Percentiles rank a stretch among this genome's conserved stretches.
Conservation (phyloP, 2,329 filamentous ascomycete genomes). For the Daldinia eschscholtzii region DNA sequence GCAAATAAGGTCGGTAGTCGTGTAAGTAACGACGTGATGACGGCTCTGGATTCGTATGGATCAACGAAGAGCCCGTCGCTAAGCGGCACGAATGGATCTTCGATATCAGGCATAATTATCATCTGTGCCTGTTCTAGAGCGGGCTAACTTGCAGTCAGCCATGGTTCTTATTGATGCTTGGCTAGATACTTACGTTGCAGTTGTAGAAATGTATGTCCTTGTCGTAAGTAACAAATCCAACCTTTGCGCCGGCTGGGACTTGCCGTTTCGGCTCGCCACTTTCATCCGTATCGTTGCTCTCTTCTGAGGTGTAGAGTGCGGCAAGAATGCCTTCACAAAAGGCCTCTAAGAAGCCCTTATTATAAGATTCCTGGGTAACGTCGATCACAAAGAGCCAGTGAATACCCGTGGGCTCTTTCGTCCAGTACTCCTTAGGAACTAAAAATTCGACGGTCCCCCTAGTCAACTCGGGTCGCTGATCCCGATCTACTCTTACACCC, state of each 20-base stretch:
- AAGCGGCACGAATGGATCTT: conserved; percentile 94
- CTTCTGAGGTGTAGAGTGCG: conserved; percentile 82
- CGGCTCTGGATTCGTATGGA: conserved; percentile 83
- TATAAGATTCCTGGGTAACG: conserved; percentile 90
- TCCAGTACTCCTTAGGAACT: conserved; percentile 99
- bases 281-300: conserved; percentile 64
- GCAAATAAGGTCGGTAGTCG: conserved; percentile 89
- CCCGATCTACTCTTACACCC: conserved; percentile 86
- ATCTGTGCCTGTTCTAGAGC: conserved; percentile 90
- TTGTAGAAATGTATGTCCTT: conserved; percentile 99
- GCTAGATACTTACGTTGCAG: conserved; percentile 73
- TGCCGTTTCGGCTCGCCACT: conserved; percentile 66
- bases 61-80: conserved; percentile 95
- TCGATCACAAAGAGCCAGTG: conserved; percentile 94
- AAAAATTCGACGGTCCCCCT: conserved; percentile 95
- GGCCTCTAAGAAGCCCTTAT: conserved; percentile 89
- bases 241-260: conserved; percentile 83
- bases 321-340: conserved; percentile 90
- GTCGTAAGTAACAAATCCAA: conserved; percentile 96
- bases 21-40: conserved; percentile 89
- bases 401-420: conserved; percentile 88
- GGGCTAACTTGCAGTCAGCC: conserved; percentile 62
- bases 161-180: not conserved
- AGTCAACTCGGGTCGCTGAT: conserved; percentile 89
- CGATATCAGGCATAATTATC: conserved; percentile 98